Base-by-base conservation (phyloP, 2,329 filamentous ascomycete species). In the Pestalotiopsis fici region DNA sequence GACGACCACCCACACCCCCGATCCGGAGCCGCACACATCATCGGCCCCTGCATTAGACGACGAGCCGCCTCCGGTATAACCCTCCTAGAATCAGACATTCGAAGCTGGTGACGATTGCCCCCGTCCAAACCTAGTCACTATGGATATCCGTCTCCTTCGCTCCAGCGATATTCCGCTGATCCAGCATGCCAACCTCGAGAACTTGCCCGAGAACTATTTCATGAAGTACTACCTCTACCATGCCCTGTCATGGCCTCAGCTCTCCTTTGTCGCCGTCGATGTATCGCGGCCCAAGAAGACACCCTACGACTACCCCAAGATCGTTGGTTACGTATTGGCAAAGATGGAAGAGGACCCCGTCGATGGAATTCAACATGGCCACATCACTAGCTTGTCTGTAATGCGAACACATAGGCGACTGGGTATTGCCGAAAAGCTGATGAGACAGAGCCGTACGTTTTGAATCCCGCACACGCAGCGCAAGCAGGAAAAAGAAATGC, bases 211-310 rank as follows among this genome's bases (percentile, higher is more conserved):
- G 83, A 99, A 99, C 87, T 99, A 99, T 88, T 98, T 98, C 81
- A 93, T 97, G 83, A 99, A 99, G 88, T 99, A 99, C 87, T 99
- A 99, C 85, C 90, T 99, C 77, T 99, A 99, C 88, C 96, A 99
- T 83, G 95, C 95, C 18, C 90, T 98, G 73, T 97, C 94, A 74
- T 99, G 96, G 96, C 96, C 96, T 59, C 95, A 98, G 83, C 90
- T 99, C 72, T 95, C 92, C 82, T 98, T 95, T 82, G 95, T 99
- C 67, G 96, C 96, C 74, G 94, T 99, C 75, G 95, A 98, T 80
- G 91, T 95, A 67, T 93, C 92, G 23, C 89, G 94, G 43, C 93
- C 94, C 39, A 88, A 88, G 74, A 91, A 91, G 78, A 89, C 91
- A 0, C 90, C 91, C 59, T 93, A 95, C 81, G 93, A 97, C 80